phyloP scores from a whole-genome alignment of 305 asterid species.

The Rubia tinctorum region DNA sequence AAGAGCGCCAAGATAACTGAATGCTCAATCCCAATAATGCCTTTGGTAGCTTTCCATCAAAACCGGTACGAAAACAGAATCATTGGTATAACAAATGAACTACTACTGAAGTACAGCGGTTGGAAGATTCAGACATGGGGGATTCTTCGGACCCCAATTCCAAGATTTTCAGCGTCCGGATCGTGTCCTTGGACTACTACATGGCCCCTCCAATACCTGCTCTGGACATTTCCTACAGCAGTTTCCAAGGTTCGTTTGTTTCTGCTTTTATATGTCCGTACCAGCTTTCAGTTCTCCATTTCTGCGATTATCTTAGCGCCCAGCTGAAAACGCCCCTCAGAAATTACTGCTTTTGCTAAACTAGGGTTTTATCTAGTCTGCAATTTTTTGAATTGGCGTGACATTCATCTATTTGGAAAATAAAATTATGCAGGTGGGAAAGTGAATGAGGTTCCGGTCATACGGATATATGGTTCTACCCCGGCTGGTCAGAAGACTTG shows the following conservation, averaged over 20 bases:
- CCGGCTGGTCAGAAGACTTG: conserved; percentile 97
- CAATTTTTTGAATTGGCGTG: neutral
- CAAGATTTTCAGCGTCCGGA: conserved; percentile 58
- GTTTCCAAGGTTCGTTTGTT: conserved; percentile 53
- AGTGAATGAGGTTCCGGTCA: conserved; percentile 90
- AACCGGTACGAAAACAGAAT: neutral
- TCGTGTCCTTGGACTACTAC: conserved; percentile 84
- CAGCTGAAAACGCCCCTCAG: neutral
- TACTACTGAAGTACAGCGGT: neutral
- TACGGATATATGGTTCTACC: conserved; percentile 86
- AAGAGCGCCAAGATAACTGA: conserved; percentile 5
- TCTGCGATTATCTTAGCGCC: neutral
- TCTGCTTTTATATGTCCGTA: neutral
- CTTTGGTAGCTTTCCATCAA: neutral
- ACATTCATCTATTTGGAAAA: neutral
- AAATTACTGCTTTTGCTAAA: neutral
- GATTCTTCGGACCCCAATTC: conserved; percentile 39
- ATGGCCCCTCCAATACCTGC: conserved; percentile 71
- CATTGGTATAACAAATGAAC: neutral
- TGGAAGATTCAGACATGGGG: conserved; percentile 34
- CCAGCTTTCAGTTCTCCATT: neutral
- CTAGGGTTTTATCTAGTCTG: neutral
- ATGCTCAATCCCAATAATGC: neutral
- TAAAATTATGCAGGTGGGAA: conserved; percentile 67
- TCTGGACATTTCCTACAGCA: conserved; percentile 63